Conservation (phyloP, 768 basidiomycete genomes). For the Asterophora parasitica region DNA sequence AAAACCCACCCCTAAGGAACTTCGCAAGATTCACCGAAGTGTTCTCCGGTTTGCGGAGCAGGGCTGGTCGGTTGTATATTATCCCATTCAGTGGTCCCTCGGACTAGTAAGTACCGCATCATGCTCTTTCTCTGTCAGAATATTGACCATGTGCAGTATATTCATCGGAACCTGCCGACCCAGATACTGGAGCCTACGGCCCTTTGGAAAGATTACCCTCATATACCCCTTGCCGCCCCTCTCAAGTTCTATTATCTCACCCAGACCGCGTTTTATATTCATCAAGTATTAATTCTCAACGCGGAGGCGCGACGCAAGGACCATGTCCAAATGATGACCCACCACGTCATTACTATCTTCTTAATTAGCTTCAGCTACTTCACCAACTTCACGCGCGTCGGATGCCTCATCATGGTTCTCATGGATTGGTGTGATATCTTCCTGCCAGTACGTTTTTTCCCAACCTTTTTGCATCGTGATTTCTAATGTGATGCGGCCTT, state of each 20-base stretch:
- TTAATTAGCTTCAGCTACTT: slow-evolving; percentile 78
- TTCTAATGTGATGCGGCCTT: slow-evolving; percentile 8
- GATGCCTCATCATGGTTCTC: slow-evolving; percentile 82
- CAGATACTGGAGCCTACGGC: slow-evolving; percentile 55
- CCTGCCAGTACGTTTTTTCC: slow-evolving; percentile 62
- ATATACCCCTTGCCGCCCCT: slow-evolving; percentile 70
- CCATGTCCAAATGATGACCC: slow-evolving; percentile 93
- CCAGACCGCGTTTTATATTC: slow-evolving; percentile 85
- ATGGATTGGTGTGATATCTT: slow-evolving; percentile 96
- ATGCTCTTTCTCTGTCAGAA: slow-evolving; percentile 14
- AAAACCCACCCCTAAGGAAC: slow-evolving; percentile 36
- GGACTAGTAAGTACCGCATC: slow-evolving; percentile 67
- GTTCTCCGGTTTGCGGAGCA: slow-evolving; percentile 93
- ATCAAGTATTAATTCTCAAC: slow-evolving; percentile 89
- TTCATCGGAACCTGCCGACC: slow-evolving; percentile 70
- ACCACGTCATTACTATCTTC: slow-evolving; percentile 85
- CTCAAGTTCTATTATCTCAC: slow-evolving; percentile 88
- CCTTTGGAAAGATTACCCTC: slow-evolving; percentile 81
- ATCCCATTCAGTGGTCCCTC: slow-evolving; percentile 65
- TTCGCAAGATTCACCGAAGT: slow-evolving; percentile 59
- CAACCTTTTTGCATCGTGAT: background rate
- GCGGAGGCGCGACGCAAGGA: slow-evolving; percentile 91
- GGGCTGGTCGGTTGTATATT: slow-evolving; percentile 86
- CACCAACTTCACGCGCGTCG: slow-evolving; percentile 82
- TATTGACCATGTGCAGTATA: slow-evolving; percentile 50